Percentiles rank a stretch among this genome's conserved stretches.
Evolutionary conservation across 2,329 filamentous ascomycete species (phyloP).

Genomic region (Ophiobolus disseminans): DNA sequence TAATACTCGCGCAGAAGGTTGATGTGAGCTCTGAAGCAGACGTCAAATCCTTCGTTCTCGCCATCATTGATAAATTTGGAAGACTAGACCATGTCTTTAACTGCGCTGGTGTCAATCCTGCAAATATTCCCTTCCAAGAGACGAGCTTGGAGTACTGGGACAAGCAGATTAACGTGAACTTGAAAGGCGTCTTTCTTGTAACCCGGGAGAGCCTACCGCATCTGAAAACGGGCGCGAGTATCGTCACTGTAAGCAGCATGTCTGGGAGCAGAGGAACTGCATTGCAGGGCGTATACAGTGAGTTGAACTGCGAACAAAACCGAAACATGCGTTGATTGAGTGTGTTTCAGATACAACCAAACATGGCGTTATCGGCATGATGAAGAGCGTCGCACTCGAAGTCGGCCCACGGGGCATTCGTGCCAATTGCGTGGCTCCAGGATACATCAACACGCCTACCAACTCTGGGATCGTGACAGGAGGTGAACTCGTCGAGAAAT

Average conservation of each 20-base stretch:
- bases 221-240: conserved; percentile 19
- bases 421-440: conserved; percentile 7
- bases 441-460: conserved; percentile 9
- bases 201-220: conserved; percentile 53
- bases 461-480: conserved; percentile 7
- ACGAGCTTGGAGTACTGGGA: conserved; percentile 57
- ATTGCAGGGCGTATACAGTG: conserved; percentile 35
- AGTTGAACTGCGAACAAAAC: background rate
- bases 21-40: conserved; percentile 56
- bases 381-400: conserved; percentile 8
- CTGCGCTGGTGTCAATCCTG: conserved; percentile 58
- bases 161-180: conserved; percentile 54
- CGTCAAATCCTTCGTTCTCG: conserved; percentile 53
- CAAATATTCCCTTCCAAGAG: conserved; percentile 47
- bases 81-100: conserved; percentile 53
- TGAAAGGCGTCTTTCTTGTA: conserved; percentile 55
- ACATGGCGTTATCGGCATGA: conserved; percentile 10
- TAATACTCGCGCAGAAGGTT: conserved; percentile 41
- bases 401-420: conserved; percentile 4
- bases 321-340: background rate
- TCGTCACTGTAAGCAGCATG: conserved; percentile 40
- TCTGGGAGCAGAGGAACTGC: conserved; percentile 31
- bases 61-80: conserved; percentile 44
- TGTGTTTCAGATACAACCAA: conserved; percentile 6
- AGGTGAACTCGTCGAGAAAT: conserved; percentile 5